Base-by-base conservation (phyloP, 164 flowering plant species). In the Liquidambar formosana region DNA sequence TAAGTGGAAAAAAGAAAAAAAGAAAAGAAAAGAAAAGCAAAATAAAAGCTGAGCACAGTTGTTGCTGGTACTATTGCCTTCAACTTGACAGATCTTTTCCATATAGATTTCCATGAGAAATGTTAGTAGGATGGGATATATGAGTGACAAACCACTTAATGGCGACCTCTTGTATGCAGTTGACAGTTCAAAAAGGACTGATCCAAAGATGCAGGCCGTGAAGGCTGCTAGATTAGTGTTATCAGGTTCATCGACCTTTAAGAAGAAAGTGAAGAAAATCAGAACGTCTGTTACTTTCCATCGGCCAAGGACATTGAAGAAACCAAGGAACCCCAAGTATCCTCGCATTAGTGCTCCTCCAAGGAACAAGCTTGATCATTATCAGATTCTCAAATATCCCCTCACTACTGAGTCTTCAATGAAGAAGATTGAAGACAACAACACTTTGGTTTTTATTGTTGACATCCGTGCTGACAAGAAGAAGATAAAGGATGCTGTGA, bases 391-490 rank as follows among this genome's bases (percentile, higher is more conserved):
- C 18, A 88, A 89, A 49, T 89, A 74, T 59, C 94, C 94, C 0
- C 83, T 89, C 28, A 87, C 94, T 10, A 89, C 94, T 16, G 94
- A 89, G 63, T 86, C 90, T 26, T 90, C 91, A 4, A 87, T 89
- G 90, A 89, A 87, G 73, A 89, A 91, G 76, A 91, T 91, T 57
- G 96, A 91, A 64, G 96, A 91, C 72, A 89, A 91, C 78, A 91
- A 89, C 60, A 91, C 96, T 22, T 70, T 91, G 52, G 96, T 91
- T 26, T 91, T 91, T 82, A 91, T 91, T 73, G 96, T 91, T 66
- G 93, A 87, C 77, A 78, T 91, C 16, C 90, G 90, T 72, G 89
- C 96, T 13, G 88, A 90, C 78, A 90, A 90, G 86, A 90, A 90
- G 78, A 90, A 87, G 80, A 88, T 90, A 28, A 90, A 90, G 80